Evolutionary conservation across 176 grass and related monocot genomes (phyloP), one percentile per base, ranked within the genome.

Genomic region (Lolium multiflorum): DNA sequence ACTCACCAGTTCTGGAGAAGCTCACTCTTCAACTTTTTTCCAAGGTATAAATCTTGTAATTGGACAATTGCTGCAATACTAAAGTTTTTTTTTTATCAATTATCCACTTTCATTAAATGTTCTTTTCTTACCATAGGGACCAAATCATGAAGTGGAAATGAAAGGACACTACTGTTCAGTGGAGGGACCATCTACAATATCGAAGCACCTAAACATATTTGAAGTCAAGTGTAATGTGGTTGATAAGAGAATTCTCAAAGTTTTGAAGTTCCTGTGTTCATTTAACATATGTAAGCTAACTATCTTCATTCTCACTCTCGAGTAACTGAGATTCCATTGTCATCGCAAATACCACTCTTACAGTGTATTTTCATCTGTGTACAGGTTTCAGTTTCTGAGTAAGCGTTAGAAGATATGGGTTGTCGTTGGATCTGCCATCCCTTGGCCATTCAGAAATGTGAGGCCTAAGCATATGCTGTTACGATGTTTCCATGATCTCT

Each of bases 111-210:
- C 7, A 9, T 71, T 43, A 18, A 71, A 6, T 43, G 9, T 71
- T 43, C 1, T 43, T 5, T 5, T 0, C 0, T 11, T 71, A 71
- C 37, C 0, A 1, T 20, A 71, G 67, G 67, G 67, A 71, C 37
- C 67, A 43, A 71, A 4, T n/a, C 67, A 71, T 71, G 11, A n/a
- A 71, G 67, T 71, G 67, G 37, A 71, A 71, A 71, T 71, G 17
- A 71, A 71, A 71, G 67, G 67, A 71, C 7, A 9, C 67, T 43
- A n/a, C 74, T n/a, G 17, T 13, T 9, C 16, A 57, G 7, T 77
- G 31, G 28, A 56, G 50, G 17, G 52, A 77, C 3, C 51, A 10
- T 10, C 16, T 37, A 9, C 50, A 57, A 57, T 57, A 77, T 57
- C 74, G 11, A 5, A 77, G 28, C 74, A 77, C 18, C 74, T 77